These are phyloP conservation scores for Psophocarpus tetragonolobus DNA, from an alignment of 306 rosid species.

Conservation along the genomic window DNA sequence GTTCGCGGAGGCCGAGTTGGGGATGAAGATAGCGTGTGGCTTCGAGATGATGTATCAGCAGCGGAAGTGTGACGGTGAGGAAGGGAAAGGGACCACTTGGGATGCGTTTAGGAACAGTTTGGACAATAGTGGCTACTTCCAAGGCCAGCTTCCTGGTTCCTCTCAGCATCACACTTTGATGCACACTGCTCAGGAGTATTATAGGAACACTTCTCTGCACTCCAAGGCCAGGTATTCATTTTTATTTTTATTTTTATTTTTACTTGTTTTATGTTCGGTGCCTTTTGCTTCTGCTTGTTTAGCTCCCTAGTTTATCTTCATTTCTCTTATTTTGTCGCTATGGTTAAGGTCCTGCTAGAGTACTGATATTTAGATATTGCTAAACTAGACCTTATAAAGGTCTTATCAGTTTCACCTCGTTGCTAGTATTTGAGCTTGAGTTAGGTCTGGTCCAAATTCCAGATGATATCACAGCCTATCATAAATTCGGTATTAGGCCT, in stretches of 20 bases:
- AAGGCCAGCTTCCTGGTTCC: conserved; percentile 79
- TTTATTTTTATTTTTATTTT: not conserved
- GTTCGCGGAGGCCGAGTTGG: conserved; percentile 72
- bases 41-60: conserved; percentile 94
- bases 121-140: conserved; percentile 77
- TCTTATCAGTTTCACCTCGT: not conserved
- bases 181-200: conserved; percentile 81
- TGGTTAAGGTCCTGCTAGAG: not conserved
- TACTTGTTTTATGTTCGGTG: not conserved
- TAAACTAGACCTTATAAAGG: not conserved
- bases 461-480: not conserved
- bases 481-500: not conserved
- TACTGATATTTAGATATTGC: not conserved
- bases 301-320: not conserved
- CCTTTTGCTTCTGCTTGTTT: not conserved
- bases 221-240: conserved; percentile 55
- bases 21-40: conserved; percentile 93
- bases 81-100: conserved; percentile 77
- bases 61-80: conserved; percentile 64
- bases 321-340: not conserved
- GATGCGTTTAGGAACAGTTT: conserved; percentile 70
- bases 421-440: not conserved
- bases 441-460: not conserved
- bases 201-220: conserved; percentile 55
- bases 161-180: conserved; percentile 69